Base-by-base conservation (phyloP, 768 basidiomycete species). In the Pulveroboletus sp. region DNA sequence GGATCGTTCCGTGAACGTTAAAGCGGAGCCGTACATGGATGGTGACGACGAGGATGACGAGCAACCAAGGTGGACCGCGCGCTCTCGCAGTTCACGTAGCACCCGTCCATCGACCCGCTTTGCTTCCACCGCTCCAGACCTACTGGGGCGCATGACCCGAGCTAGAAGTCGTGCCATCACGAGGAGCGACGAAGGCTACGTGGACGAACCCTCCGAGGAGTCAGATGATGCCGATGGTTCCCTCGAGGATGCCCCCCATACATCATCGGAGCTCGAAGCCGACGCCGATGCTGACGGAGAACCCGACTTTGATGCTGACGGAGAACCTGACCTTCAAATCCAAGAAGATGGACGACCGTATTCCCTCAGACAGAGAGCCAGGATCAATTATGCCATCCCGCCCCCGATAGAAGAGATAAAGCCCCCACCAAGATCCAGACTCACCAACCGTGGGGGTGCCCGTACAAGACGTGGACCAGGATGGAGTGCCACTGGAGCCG, bases 401-500 rank as follows among this genome's bases (percentile, higher is more conserved):
- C 89, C 89, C 0, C 85, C 89, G 1, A 70, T 92, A 14, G 89
- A 92, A 43, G 87, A 90, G 32, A 69, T 86, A 64, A 69, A 56
- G 21, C 63, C 68, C 0, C 68, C 66, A 6, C 68, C 71, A 33
- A 70, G 59, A 46, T 59, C 64, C 2, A 75, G 74, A 38, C 77
- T 79, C 8, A 7, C 54, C 30, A 50, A 62, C 39, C 72, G 72
- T 47, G 67, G 72, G 18, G 75, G 69, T 44, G 67, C 59, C 39
- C 70, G 67, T 26, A 72, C 68, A 38, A 73, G 56, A 47, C 76
- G 77, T 55, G 76, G 76, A 9, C 77, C 81, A 14, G 86, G 88
- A 5, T 89, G 88, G 87, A 89, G 87, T 67, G 88, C 82, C 3
- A 78, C 67, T 49, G 89, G 89, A 21, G 84, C 87, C 0, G 88